A percentile compares a stretch with the other conserved stretches of the same genome.
These are phyloP conservation scores for Mortierella sp. DNA, from an alignment of 371 early-diverging fungal species.

Conservation along the genomic window DNA sequence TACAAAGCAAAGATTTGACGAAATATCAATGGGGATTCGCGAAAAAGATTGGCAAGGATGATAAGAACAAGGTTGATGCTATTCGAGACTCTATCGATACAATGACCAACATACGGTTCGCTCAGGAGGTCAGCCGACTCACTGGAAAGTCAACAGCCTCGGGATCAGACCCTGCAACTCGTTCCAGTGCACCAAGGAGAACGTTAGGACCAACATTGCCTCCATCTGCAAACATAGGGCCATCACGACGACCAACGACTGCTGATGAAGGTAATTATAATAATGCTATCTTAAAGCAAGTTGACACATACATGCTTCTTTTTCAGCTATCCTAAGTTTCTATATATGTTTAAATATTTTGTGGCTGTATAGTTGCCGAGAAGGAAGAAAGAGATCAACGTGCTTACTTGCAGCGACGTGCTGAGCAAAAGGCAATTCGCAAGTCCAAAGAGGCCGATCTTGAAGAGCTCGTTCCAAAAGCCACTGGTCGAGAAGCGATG, in stretches of 20 bases:
- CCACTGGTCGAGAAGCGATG: constrained; percentile 83
- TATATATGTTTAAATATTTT: not conserved
- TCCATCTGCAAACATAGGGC: constrained; percentile 9
- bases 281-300: not conserved
- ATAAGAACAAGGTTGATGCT: constrained; percentile 69
- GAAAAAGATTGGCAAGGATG: constrained; percentile 64
- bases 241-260: constrained; percentile 32
- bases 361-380: constrained; percentile 57
- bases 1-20: constrained; percentile 73
- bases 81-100: constrained; percentile 74
- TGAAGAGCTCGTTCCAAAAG: constrained; percentile 87
- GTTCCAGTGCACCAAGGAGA: constrained; percentile 12
- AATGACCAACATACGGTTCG: constrained; percentile 62
- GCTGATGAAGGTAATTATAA: constrained; percentile 41
- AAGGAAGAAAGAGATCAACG: constrained; percentile 69
- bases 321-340: not conserved
- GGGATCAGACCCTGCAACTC: not conserved
- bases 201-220: constrained; percentile 43
- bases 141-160: constrained; percentile 32
- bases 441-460: constrained; percentile 73
- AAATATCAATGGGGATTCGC: constrained; percentile 86
- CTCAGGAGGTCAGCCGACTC: constrained; percentile 51
- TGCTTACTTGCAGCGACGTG: constrained; percentile 59
- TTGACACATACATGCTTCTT: not conserved
- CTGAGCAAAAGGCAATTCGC: constrained; percentile 62